phyloP scores from a whole-genome alignment of 768 basidiomycete species.

The Heimioporus sp. region DNA sequence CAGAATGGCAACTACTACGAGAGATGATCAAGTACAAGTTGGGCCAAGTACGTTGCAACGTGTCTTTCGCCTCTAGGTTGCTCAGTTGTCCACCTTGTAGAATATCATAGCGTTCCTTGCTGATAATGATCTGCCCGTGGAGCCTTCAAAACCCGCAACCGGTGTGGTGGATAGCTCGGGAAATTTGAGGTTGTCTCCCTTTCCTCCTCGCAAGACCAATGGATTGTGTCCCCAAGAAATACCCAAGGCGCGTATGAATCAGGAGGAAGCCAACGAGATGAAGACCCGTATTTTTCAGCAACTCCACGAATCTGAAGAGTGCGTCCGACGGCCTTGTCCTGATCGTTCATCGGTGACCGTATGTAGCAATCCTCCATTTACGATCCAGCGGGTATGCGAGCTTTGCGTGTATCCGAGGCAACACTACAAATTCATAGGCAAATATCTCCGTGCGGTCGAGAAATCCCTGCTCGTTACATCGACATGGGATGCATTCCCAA shows the following conservation, averaged over 20 bases:
- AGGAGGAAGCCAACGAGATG: slow-evolving; percentile 56
- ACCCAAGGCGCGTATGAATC: slow-evolving; percentile 58
- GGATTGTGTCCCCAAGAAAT: slow-evolving; percentile 50
- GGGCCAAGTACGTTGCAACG: slow-evolving; percentile 46
- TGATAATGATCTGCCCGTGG: slow-evolving; percentile 35
- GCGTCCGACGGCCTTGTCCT: slow-evolving; percentile 23
- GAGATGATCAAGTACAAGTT: slow-evolving; percentile 73
- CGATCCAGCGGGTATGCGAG: slow-evolving; percentile 87
- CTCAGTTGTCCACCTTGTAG: slow-evolving; percentile 27
- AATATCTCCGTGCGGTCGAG: slow-evolving; percentile 86
- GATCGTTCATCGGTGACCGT: slow-evolving; percentile 3
- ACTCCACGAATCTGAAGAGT: slow-evolving; percentile 77
- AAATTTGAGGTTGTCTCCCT: slow-evolving; percentile 71
- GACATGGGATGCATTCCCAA: slow-evolving; percentile 68
- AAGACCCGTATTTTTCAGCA: slow-evolving; percentile 58
- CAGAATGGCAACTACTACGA: slow-evolving; percentile 69
- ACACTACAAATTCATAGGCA: slow-evolving; percentile 77
- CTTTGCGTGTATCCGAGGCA: slow-evolving; percentile 65
- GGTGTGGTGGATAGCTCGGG: slow-evolving; percentile 38
- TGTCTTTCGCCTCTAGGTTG: background rate
- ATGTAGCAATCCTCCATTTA: slow-evolving; percentile 69
- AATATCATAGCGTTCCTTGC: slow-evolving; percentile 50
- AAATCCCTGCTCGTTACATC: slow-evolving; percentile 84
- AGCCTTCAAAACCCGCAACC: slow-evolving; percentile 41
- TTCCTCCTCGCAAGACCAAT: slow-evolving; percentile 55